Base-by-base conservation (phyloP, 202 grass and related monocot genomes). In the Zizania palustris region DNA sequence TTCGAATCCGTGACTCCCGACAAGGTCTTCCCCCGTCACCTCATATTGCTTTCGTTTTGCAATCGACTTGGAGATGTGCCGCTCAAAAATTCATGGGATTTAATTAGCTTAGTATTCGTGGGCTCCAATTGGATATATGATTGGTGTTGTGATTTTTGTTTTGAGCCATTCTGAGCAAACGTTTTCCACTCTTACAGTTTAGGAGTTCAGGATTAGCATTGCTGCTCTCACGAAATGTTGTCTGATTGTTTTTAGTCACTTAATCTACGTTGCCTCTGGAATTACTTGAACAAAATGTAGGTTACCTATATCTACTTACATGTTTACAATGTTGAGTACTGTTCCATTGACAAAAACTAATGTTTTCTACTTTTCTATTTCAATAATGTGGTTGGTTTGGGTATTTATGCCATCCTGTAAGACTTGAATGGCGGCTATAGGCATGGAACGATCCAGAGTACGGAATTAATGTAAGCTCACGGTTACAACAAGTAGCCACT, bases 1-100 rank as follows among this genome's bases (percentile, higher is more conserved):
- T 97, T 97, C 87, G 90, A 96, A 65, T 96, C 87, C 45, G 85
- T 96, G 54, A 96, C 93, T 12, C 87, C 85, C 12, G 93, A 97
- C 1, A 97, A 90, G 93, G 90, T 97, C 15, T 58, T 5, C 39
- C 60, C 43, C 11, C 66, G 21, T 43, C 63, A 14, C 12, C 45
- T 56, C 16, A 22, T 66, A 9, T 62, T 22, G 21, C 19, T 69
- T 55, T 55, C 55, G 22, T 74, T 74, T 67, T 53, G 36, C 0
- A 67, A 36, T 41, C 77, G 57, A 22, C 45, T 33, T 71, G 70
- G 63, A 80, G 75, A 44, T 54, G 75, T 10, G 42, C 13, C 34
- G 36, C 43, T 79, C 14, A 45, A 80, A 45, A 69, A 62, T 68
- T 74, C 55, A 7, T 38, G 69, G 63, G 55, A 9, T 54, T 11